Percentiles rank a stretch among this genome's conserved stretches.
These are phyloP conservation scores for Sordariomycetes sp. DNA, from an alignment of 2,329 filamentous ascomycete species.

Conservation along the genomic window DNA sequence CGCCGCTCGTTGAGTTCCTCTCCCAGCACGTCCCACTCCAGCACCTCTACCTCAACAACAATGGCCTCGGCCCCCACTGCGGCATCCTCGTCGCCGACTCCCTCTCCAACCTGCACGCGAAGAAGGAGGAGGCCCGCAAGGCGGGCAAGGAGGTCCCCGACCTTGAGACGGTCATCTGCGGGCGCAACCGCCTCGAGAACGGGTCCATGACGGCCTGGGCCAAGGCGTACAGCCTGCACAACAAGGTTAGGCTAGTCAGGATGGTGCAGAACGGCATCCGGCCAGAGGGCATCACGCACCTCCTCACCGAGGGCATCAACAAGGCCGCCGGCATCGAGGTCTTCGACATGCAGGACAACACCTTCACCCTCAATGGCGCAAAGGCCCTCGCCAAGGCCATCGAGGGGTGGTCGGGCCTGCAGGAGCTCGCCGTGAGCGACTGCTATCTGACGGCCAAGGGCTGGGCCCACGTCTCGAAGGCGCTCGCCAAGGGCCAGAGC, in stretches of 20 bases:
- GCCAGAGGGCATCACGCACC: constrained; percentile 75
- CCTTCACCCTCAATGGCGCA: constrained; percentile 74
- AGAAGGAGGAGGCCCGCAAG: constrained; percentile 68
- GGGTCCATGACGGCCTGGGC: constrained; percentile 96
- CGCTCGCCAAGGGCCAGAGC: constrained; percentile 65
- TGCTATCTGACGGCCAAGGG: constrained; percentile 73
- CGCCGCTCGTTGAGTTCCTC: constrained; percentile 84
- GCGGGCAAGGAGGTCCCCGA: constrained; percentile 60
- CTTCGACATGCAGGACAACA: constrained; percentile 94
- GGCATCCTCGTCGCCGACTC: constrained; percentile 83
- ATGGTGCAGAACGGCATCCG: constrained; percentile 99
- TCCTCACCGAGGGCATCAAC: constrained; percentile 67
- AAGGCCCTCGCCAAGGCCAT: constrained; percentile 66
- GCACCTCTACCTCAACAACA: constrained; percentile 96
- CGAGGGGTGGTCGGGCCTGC: constrained; percentile 58
- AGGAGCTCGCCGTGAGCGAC: constrained; percentile 81
- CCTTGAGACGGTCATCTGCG: constrained; percentile 94
- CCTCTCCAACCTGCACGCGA: constrained; percentile 66
- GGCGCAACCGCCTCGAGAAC: constrained; percentile 88
- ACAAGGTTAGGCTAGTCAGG: constrained; percentile 71
- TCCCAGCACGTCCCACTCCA: constrained; percentile 78
- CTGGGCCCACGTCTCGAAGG: constrained; percentile 56
- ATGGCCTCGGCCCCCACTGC: constrained; percentile 84
- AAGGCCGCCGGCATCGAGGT: constrained; percentile 57
- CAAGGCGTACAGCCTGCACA: constrained; percentile 70